Percentiles rank a stretch among this genome's conserved stretches.
Conservation (phyloP, 345 rosid species). For the Gossypioides kirkii region DNA sequence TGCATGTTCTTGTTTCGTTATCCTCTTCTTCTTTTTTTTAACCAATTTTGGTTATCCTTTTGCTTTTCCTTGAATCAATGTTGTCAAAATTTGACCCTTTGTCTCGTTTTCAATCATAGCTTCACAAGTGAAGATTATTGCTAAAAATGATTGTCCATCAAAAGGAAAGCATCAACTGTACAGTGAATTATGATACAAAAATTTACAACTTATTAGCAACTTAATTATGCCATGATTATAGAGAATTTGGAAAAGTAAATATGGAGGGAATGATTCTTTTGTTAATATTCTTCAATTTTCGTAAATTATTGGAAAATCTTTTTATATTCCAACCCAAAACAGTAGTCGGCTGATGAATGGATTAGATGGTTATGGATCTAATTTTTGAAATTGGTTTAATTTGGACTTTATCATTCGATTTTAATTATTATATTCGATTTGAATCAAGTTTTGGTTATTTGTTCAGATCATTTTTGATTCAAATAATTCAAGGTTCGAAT, state of each 20-base stretch:
- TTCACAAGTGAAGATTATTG: neutral
- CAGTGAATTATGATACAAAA: neutral
- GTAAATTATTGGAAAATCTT: too few relatives aligned
- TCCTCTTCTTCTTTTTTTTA: neutral
- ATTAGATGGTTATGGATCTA: too few relatives aligned
- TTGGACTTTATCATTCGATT: too few relatives aligned
- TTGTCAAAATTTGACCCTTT: neutral
- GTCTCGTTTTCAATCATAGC: neutral
- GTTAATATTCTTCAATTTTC: too few relatives aligned
- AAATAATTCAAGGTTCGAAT: too few relatives aligned
- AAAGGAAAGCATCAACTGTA: neutral
- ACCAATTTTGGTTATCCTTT: neutral
- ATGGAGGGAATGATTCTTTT: neutral
- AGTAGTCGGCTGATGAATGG: too few relatives aligned
- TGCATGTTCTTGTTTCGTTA: conserved; percentile 4
- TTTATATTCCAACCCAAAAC: too few relatives aligned
- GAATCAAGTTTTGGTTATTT: too few relatives aligned
- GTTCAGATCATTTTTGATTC: too few relatives aligned
- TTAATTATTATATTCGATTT: too few relatives aligned
- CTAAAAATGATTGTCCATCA: neutral
- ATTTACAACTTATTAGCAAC: neutral
- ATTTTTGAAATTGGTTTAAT: too few relatives aligned
- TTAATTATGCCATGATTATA: neutral
- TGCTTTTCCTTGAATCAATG: conserved; percentile 14
- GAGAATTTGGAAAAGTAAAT: neutral